phyloP scores from a whole-genome alignment of 768 basidiomycete species.

The Tephrocybe rancida region DNA sequence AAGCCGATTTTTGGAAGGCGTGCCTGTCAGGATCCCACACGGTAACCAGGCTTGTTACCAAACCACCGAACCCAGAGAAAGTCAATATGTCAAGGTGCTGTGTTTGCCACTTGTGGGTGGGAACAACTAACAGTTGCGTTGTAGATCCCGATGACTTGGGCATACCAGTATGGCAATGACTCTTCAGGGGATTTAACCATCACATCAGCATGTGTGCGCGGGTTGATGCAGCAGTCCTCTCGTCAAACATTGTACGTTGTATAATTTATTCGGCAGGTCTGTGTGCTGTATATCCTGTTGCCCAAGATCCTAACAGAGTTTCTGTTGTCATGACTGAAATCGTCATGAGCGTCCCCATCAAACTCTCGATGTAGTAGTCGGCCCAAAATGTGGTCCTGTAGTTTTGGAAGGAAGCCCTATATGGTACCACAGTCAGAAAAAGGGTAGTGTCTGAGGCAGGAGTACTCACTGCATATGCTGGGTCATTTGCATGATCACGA shows the following conservation, averaged over 20 bases:
- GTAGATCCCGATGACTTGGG: constrained; percentile 30
- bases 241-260: constrained; percentile 46
- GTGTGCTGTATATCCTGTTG: constrained; percentile 28
- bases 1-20: constrained; percentile 29
- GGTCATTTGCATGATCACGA: background rate
- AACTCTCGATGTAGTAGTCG: constrained; percentile 25
- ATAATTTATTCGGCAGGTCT: constrained; percentile 35
- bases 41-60: constrained; percentile 21
- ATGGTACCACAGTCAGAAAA: too few species aligned
- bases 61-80: constrained; percentile 46
- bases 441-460: too few species aligned
- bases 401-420: constrained; percentile 30
- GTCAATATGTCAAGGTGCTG: constrained; percentile 20
- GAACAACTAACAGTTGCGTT: constrained; percentile 28
- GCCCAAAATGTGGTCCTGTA: constrained; percentile 35
- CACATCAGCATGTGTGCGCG: constrained; percentile 34
- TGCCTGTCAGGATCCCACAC: constrained; percentile 14
- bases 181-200: constrained; percentile 30
- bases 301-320: constrained; percentile 18
- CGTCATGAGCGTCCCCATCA: constrained; percentile 31
- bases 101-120: background rate
- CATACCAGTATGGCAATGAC: constrained; percentile 37
- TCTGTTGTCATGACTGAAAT: constrained; percentile 20
- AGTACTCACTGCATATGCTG: background rate
- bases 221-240: constrained; percentile 42